These are phyloP conservation scores for Plasmodium fragile DNA, from an alignment of 169 alveolate genomes.

Conservation along the genomic window DNA sequence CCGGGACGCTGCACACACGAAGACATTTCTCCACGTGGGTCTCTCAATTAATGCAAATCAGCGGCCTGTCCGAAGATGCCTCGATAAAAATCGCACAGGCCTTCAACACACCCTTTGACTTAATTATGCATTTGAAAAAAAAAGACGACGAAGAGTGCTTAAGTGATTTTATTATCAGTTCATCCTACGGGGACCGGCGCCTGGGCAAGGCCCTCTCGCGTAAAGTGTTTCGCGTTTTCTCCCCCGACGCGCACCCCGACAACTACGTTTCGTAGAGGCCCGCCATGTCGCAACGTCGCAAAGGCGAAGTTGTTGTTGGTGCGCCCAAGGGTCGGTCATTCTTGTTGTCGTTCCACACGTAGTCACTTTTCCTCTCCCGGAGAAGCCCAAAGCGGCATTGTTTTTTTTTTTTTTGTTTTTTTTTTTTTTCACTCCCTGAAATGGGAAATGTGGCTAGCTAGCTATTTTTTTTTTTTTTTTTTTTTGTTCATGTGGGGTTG, in stretches of 20 bases:
- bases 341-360: background rate
- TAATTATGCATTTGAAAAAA: slow-evolving; percentile 64
- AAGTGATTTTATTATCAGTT: slow-evolving; percentile 32
- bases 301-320: no score
- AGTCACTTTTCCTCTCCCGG: background rate
- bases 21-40: slow-evolving; percentile 40
- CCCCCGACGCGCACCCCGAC: slow-evolving; percentile 35
- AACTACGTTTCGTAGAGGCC: slow-evolving; percentile 38
- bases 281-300: no score
- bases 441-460: background rate
- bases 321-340: background rate
- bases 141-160: slow-evolving; percentile 69
- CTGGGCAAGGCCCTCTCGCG: slow-evolving; percentile 64
- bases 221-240: slow-evolving; percentile 59
- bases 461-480: background rate
- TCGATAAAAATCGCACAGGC: slow-evolving; percentile 35
- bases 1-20: background rate
- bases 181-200: slow-evolving; percentile 64
- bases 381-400: background rate
- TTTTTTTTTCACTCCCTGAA: background rate
- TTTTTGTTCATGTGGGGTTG: background rate
- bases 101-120: slow-evolving; percentile 50
- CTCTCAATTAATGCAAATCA: slow-evolving; percentile 72
- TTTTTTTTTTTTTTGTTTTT: background rate
- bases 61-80: slow-evolving; percentile 63